Evolutionary conservation across 768 basidiomycete genomes (phyloP).

Genomic region (Amanita thiersii): DNA sequence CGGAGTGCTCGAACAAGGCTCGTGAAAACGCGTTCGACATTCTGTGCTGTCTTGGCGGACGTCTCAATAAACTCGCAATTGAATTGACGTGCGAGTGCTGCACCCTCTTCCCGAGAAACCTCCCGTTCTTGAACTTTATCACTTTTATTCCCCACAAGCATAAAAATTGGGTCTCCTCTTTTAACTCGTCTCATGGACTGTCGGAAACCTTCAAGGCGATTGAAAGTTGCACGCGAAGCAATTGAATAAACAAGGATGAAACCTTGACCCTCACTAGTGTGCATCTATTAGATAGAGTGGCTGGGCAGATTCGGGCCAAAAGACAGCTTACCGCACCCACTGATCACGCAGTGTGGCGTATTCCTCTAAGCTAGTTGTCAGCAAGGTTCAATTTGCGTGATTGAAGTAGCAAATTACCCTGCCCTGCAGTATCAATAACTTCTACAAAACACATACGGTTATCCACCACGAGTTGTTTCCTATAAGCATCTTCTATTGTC

Average conservation of each 20-base stretch:
- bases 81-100: constrained; percentile 69
- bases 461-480: constrained; percentile 91
- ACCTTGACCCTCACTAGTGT: constrained; percentile 85
- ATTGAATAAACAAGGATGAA: constrained; percentile 97
- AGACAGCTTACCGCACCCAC: constrained; percentile 83
- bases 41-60: constrained; percentile 90
- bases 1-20: constrained; percentile 80
- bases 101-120: constrained; percentile 86
- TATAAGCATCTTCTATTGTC: constrained; percentile 97
- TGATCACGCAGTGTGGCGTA: constrained; percentile 95
- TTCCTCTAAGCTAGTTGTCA: constrained; percentile 57
- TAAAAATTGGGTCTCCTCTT: constrained; percentile 77
- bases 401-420: constrained; percentile 47
- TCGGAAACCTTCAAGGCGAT: constrained; percentile 83
- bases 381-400: constrained; percentile 14
- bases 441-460: constrained; percentile 94
- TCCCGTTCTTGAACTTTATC: constrained; percentile 90
- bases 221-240: constrained; percentile 87
- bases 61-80: constrained; percentile 96
- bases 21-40: constrained; percentile 87
- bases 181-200: constrained; percentile 88
- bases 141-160: constrained; percentile 95
- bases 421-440: constrained; percentile 95
- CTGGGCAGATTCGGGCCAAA: constrained; percentile 6
- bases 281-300: constrained; percentile 7